Base-by-base conservation (phyloP, 495 filamentous ascomycete species). In the Rusavskia elegans region DNA sequence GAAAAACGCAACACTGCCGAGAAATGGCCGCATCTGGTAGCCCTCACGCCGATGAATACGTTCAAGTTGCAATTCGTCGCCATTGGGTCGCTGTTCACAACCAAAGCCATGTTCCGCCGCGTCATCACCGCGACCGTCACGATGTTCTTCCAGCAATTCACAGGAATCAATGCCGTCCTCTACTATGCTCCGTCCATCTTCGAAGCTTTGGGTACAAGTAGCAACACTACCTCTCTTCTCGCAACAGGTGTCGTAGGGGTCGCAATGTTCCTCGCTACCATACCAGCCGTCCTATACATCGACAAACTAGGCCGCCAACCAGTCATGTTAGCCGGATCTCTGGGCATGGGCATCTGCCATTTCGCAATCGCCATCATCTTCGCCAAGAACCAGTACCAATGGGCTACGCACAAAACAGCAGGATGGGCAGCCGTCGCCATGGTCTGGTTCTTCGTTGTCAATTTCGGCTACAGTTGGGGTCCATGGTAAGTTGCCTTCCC, bases 301-400 rank as follows among this genome's bases (percentile, higher is more conserved):
- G 32, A 90, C 62, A 77, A 79, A 3, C 72, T 86, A 5, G 85
- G 85, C 16, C 76, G 85, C 9, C 74, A 81, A 7, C 74, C 79
- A 37, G 82, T 80, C 35, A 75, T 92, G 25, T 71, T 89, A 54
- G 84, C 79, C 74, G 87, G 84, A 14, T 80, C 78, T 8, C 74
- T 87, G 54, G 84, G 76, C 11, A 81, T 82, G n/a, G 73, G 74
- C 56, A 88, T 87, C 80, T 77, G 85, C 57, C 86, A 89, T 61
- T 82, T 89, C 54, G 84, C 85, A 11, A 67, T 90, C n/a, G 84
- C 83, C 37, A 72, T 77, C 54, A 82, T 90, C 58, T 71, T 85
- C 13, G 85, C 78, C 42, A 78, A 71, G 50, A 79, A 82, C 65
- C 67, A 80, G 5, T 52, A 79, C 55, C 63, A 70, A 32, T 82